A percentile compares a stretch with the other conserved stretches of the same genome.
Evolutionary conservation across 139 green algal species (phyloP).

Genomic region (Mychonastes homosphaera): DNA sequence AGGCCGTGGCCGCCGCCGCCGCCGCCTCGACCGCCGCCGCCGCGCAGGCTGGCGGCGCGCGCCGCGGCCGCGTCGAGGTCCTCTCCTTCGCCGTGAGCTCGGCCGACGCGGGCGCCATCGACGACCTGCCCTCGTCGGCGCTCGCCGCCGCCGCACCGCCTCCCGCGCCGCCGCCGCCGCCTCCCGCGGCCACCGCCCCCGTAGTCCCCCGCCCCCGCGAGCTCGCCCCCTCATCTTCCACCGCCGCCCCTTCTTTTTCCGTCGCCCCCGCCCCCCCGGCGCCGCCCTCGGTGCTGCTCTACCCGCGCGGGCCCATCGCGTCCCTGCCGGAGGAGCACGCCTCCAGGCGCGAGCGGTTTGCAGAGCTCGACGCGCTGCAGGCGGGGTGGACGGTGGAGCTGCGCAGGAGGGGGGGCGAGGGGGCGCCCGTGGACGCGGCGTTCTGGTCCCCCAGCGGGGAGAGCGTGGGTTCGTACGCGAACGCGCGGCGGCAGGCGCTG

Average conservation of each 20-base stretch:
- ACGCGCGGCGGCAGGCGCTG: slow-evolving; percentile 57
- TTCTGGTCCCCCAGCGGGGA: slow-evolving; percentile 66
- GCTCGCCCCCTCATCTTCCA: too few species aligned
- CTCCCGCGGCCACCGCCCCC: too few species aligned
- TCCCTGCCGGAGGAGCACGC: slow-evolving; percentile 63
- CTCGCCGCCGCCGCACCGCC: too few species aligned
- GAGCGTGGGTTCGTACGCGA: slow-evolving; percentile 54
- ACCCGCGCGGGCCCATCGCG: slow-evolving; percentile 45
- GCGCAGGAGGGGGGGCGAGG: slow-evolving; percentile 35
- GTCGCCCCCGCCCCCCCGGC: too few species aligned
- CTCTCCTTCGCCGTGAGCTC: slow-evolving; percentile 60
- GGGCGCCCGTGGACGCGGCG: slow-evolving; percentile 67
- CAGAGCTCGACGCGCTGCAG: slow-evolving; percentile 74
- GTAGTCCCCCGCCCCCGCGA: too few species aligned
- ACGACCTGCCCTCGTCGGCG: too few species aligned
- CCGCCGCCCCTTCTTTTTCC: too few species aligned
- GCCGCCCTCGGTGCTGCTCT: slow-evolving; percentile 57
- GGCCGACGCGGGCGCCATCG: slow-evolving; percentile 18
- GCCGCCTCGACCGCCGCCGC: too few species aligned
- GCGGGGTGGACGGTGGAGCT: slow-evolving; percentile 75
- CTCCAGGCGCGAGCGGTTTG: slow-evolving; percentile 65
- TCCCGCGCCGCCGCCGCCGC: too few species aligned
- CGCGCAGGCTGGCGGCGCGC: slow-evolving; percentile 1
- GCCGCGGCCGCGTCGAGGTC: slow-evolving; percentile 72
- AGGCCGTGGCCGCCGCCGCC: not conserved